These are phyloP conservation scores for Rhexocercosporidium sp. DNA, from an alignment of 2,329 filamentous ascomycete species.

Conservation along the genomic window DNA sequence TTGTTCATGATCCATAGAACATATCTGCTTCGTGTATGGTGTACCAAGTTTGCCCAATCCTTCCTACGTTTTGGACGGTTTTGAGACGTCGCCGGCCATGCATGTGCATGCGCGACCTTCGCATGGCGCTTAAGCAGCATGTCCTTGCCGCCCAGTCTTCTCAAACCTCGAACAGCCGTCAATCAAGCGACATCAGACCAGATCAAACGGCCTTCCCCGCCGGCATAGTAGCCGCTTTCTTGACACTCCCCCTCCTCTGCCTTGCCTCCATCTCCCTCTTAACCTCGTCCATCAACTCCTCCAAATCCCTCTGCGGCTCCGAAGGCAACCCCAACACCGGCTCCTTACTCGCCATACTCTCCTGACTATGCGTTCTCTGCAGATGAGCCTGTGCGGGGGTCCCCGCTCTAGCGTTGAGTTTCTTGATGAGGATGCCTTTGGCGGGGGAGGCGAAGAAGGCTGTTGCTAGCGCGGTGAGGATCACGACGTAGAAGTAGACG, in stretches of 20 bases:
- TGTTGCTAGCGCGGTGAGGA: slow-evolving; percentile 68
- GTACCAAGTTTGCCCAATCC: no score
- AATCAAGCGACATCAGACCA: not conserved
- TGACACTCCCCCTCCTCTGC: slow-evolving; percentile 31
- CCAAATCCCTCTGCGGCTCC: slow-evolving; percentile 76
- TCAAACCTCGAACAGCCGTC: not conserved
- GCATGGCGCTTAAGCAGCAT: not conserved
- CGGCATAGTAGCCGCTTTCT: slow-evolving; percentile 21
- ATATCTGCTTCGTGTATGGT: not conserved
- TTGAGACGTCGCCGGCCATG: no score
- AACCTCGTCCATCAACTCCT: slow-evolving; percentile 59
- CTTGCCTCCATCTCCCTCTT: slow-evolving; percentile 52
- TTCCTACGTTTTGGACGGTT: no score
- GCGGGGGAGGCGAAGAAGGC: slow-evolving; percentile 81
- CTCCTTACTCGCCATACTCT: slow-evolving; percentile 59
- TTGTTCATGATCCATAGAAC: not conserved
- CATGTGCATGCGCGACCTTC: no score
- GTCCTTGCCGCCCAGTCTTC: not conserved
- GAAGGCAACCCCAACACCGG: slow-evolving; percentile 79
- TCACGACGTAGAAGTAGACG: slow-evolving; percentile 85
- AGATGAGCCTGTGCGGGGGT: slow-evolving; percentile 46
- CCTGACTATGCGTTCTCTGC: slow-evolving; percentile 58
- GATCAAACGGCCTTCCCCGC: slow-evolving; percentile 15
- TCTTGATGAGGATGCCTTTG: slow-evolving; percentile 63
- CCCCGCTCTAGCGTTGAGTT: slow-evolving; percentile 62